Conservation (phyloP, 1,284 basidiomycete species). For the Puccinia coronata region DNA sequence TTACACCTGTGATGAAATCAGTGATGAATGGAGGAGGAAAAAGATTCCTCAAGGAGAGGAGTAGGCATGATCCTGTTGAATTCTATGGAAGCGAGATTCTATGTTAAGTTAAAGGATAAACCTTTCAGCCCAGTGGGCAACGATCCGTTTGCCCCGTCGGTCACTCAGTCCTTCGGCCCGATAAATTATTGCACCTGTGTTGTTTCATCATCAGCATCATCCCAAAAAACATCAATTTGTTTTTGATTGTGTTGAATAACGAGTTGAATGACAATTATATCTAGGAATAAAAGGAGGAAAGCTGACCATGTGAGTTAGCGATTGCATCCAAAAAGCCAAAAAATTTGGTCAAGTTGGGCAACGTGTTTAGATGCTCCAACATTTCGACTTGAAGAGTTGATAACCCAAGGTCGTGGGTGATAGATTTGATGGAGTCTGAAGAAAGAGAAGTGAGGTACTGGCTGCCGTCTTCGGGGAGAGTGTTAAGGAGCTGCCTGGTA, state of each 20-base stretch:
- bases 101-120: constrained; percentile 16
- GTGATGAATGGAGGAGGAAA: no score
- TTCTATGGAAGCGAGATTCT: no score
- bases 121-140: constrained; percentile 31
- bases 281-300: neutral
- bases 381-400: constrained; percentile 31
- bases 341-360: constrained; percentile 27
- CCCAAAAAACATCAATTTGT: no score
- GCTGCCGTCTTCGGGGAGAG: neutral
- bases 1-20: no score
- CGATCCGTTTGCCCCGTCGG: constrained; percentile 7
- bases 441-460: neutral
- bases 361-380: constrained; percentile 20
- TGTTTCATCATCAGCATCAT: neutral
- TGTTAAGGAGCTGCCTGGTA: neutral
- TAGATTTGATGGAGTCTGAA: neutral
- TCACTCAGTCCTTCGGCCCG: constrained; percentile 28
- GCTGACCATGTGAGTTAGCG: constrained; percentile 34
- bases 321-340: constrained; percentile 32
- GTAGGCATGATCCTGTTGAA: no score
- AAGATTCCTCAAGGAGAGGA: no score
- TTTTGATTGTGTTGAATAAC: no score
- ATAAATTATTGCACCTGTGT: constrained; percentile 35
- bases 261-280: neutral
- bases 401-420: constrained; percentile 13